Evolutionary conservation across 202 grass and related monocot species (phyloP).

Genomic region (Schoenoplectus triqueter): DNA sequence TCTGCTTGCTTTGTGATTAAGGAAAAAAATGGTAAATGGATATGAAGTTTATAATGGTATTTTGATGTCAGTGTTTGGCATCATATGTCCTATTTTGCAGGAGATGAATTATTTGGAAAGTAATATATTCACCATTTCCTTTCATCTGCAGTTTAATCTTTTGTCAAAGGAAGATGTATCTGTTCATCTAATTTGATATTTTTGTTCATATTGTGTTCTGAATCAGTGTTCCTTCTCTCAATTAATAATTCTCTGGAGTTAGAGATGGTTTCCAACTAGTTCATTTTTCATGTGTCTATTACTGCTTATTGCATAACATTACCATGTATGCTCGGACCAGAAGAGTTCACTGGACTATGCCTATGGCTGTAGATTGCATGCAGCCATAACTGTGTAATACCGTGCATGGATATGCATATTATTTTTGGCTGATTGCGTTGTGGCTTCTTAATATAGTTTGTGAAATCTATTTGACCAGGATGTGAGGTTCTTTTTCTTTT

Average conservation of each 20-base stretch:
- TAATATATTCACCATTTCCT: neutral
- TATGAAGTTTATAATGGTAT: neutral
- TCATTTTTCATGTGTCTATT: neutral
- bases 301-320: conserved; percentile 8
- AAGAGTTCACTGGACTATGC: neutral
- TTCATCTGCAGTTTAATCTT: neutral
- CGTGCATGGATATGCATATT: neutral
- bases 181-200: neutral
- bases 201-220: neutral
- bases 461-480: neutral
- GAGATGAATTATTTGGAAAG: conserved; percentile 4
- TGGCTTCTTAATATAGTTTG: neutral
- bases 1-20: too few relatives aligned
- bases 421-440: neutral
- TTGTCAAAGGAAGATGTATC: conserved; percentile 16
- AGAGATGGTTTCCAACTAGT: neutral
- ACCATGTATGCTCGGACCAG: neutral
- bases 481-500: neutral
- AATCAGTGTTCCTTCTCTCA: neutral
- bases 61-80: neutral
- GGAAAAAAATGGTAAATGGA: neutral
- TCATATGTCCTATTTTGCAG: neutral
- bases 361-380: neutral
- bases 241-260: conserved; percentile 5
- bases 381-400: neutral